phyloP scores from a whole-genome alignment of 495 filamentous ascomycete species.

The Penicillium pulvis region DNA sequence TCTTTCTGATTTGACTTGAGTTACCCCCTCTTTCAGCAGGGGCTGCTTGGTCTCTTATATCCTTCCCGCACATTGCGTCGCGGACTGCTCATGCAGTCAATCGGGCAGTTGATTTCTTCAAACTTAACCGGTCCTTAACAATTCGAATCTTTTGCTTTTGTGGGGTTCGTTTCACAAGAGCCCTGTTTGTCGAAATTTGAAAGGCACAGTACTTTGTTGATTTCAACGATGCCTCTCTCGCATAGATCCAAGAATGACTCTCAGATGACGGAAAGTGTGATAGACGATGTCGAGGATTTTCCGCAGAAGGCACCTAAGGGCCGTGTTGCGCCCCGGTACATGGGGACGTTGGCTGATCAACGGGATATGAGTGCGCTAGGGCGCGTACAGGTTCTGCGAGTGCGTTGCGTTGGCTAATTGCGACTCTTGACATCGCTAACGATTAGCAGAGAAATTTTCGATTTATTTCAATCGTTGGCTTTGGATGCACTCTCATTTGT shows the following conservation, averaged over 20 bases:
- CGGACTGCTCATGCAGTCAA: slow-evolving; percentile 8
- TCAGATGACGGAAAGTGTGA: slow-evolving; percentile 15
- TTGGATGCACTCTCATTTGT: slow-evolving; percentile 46
- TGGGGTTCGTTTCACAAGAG: background rate
- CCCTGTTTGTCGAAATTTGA: background rate
- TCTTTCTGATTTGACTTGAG: background rate
- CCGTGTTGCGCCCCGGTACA: slow-evolving; percentile 40
- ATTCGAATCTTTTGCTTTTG: background rate
- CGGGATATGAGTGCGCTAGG: slow-evolving; percentile 48
- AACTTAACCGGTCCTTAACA: background rate
- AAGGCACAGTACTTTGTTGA: background rate
- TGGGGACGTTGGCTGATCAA: slow-evolving; percentile 43
- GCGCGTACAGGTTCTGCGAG: slow-evolving; percentile 45
- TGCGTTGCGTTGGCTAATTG: slow-evolving; percentile 20
- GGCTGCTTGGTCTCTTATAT: slow-evolving; percentile 4
- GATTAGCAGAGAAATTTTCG: slow-evolving; percentile 49
- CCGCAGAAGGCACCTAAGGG: slow-evolving; percentile 26
- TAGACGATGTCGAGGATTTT: slow-evolving; percentile 28
- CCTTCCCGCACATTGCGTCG: slow-evolving; percentile 2
- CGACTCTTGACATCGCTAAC: slow-evolving; percentile 10
- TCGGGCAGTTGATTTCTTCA: background rate
- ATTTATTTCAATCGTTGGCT: slow-evolving; percentile 52
- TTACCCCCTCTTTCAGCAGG: background rate
- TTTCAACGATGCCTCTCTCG: slow-evolving; percentile 11
- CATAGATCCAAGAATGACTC: slow-evolving; percentile 16